Conservation (phyloP, 306 rosid species). For the Cotoneaster glaucophyllus region DNA sequence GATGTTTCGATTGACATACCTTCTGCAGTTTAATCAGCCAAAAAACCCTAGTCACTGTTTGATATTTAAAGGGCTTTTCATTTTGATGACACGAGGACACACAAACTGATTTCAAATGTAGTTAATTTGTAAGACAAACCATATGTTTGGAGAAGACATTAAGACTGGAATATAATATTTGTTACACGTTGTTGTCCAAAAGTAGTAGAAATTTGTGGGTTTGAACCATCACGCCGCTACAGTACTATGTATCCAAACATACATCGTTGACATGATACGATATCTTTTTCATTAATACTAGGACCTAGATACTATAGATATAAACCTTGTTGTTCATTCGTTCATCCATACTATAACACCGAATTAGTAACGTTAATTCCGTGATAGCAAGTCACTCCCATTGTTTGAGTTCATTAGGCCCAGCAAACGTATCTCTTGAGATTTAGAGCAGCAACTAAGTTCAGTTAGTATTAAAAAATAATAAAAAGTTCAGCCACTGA, state of each 20-base stretch:
- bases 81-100: not conserved
- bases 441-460: not conserved
- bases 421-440: not conserved
- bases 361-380: not conserved
- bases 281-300: too few species aligned
- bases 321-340: not conserved
- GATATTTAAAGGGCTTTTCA: not conserved
- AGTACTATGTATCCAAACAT: not conserved
- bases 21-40: constrained; percentile 1
- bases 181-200: not conserved
- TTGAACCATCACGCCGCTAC: too few species aligned
- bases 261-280: not conserved
- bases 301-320: too few species aligned
- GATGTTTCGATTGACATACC: not conserved
- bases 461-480: not conserved
- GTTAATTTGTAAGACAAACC: not conserved
- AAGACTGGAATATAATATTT: not conserved
- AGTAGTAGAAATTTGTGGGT: not conserved
- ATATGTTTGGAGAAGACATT: not conserved
- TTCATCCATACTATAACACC: not conserved
- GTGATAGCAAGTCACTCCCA: not conserved
- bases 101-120: not conserved
- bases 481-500: not conserved
- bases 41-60: not conserved
- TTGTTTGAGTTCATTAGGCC: not conserved